Evolutionary conservation across 257 asterid genomes (phyloP).

Genomic region (Euphrasia confusa): DNA sequence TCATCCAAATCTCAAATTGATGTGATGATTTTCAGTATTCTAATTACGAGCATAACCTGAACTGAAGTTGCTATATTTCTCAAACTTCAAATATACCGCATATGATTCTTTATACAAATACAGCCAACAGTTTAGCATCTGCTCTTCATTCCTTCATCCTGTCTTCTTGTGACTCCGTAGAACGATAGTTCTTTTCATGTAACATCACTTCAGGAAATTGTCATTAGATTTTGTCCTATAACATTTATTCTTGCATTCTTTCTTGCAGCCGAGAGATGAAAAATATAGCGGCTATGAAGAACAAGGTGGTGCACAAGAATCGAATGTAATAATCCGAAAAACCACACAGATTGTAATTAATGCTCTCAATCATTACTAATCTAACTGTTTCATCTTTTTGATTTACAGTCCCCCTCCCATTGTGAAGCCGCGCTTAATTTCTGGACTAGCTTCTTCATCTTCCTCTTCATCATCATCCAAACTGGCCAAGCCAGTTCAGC

Average conservation of each 20-base stretch:
- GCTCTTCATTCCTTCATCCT: not conserved
- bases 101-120: not conserved
- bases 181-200: not conserved
- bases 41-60: not conserved
- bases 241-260: constrained; percentile 22
- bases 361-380: constrained; percentile 1
- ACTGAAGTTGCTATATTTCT: not conserved
- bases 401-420: constrained; percentile 28
- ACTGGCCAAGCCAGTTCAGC: constrained; percentile 29
- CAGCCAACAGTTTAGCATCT: not conserved
- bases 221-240: not conserved
- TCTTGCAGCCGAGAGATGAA: constrained; percentile 65
- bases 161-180: not conserved
- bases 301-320: constrained; percentile 43
- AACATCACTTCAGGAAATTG: not conserved
- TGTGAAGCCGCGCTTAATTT: constrained; percentile 25
- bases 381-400: constrained; percentile 24
- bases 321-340: constrained; percentile 35
- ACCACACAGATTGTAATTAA: not conserved
- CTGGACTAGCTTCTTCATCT: constrained; percentile 32
- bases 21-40: not conserved
- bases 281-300: constrained; percentile 66
- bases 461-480: constrained; percentile 30
- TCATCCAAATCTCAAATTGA: not conserved
- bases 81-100: not conserved